Evolutionary conservation across 352 stramenopile genomes (phyloP).

Genomic region (Phytophthora melonis): DNA sequence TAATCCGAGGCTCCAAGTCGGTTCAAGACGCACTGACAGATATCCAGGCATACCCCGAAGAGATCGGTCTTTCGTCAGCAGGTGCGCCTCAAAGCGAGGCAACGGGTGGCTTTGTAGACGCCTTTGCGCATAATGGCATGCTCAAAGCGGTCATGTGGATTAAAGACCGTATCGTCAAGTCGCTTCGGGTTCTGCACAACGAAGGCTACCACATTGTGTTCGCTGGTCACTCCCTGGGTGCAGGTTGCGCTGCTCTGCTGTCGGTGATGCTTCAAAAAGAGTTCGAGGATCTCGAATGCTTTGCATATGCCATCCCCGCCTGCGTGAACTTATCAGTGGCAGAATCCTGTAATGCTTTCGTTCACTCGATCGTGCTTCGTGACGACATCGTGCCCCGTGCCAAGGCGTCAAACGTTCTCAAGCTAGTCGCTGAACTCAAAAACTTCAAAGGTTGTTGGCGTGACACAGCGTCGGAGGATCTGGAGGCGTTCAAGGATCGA

Average conservation of each 20-base stretch:
- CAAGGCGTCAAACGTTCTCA: conserved; percentile 86
- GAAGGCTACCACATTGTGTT: conserved; percentile 88
- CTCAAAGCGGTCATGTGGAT: conserved; percentile 90
- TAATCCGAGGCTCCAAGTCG: conserved; percentile 88
- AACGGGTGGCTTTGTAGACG: conserved; percentile 81
- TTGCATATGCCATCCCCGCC: conserved; percentile 87
- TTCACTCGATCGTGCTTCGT: conserved; percentile 86
- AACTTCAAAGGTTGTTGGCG: conserved; percentile 87
- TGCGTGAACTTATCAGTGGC: conserved; percentile 87
- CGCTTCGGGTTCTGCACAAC: conserved; percentile 72
- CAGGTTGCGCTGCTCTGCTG: conserved; percentile 77
- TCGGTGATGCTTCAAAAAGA: conserved; percentile 90
- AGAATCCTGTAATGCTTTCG: conserved; percentile 78
- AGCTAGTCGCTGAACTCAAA: conserved; percentile 77
- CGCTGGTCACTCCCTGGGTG: conserved; percentile 83
- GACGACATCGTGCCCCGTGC: conserved; percentile 88
- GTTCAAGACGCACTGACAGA: conserved; percentile 89
- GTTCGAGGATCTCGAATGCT: conserved; percentile 84
- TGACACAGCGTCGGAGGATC: conserved; percentile 81
- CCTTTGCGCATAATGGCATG: conserved; percentile 90
- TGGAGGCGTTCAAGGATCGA: conserved; percentile 84
- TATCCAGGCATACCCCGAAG: conserved; percentile 84
- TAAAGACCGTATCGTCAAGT: conserved; percentile 83
- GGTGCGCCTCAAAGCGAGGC: conserved; percentile 50
- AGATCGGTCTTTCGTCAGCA: conserved; percentile 63